Conservation (phyloP, 1,284 basidiomycete genomes). For the Puccinia triticina region DNA sequence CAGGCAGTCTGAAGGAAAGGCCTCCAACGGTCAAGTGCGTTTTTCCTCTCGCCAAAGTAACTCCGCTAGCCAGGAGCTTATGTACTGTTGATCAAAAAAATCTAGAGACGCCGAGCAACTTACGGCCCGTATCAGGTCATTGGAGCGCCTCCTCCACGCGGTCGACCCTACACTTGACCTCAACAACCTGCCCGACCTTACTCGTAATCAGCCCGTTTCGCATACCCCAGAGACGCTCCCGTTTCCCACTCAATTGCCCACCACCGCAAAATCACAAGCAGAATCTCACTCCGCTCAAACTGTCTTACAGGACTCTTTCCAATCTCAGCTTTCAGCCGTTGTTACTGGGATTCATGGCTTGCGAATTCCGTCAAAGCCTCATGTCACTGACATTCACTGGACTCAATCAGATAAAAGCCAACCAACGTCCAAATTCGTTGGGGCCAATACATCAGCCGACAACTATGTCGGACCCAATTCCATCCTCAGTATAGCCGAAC, state of each 20-base stretch:
- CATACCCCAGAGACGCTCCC: background rate
- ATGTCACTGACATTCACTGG: background rate
- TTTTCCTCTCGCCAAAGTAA: background rate
- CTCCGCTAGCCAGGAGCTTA: background rate
- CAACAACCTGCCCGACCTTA: constrained; percentile 19
- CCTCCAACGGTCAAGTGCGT: constrained; percentile 38
- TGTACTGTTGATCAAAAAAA: background rate
- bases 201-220: background rate
- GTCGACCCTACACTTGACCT: constrained; percentile 34
- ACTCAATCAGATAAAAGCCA: background rate
- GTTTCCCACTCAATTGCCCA: background rate
- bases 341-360: background rate
- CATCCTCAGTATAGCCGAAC: background rate
- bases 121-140: constrained; percentile 29
- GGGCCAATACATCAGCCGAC: background rate
- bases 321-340: background rate
- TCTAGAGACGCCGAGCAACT: constrained; percentile 44
- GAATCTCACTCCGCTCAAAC: background rate
- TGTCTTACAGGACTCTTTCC: background rate
- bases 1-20: constrained; percentile 32
- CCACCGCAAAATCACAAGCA: background rate
- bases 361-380: background rate
- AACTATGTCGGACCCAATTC: constrained; percentile 28
- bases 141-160: constrained; percentile 38
- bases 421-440: background rate